phyloP scores from a whole-genome alignment of 495 filamentous ascomycete species.

The Hypoxylon fuscum region DNA sequence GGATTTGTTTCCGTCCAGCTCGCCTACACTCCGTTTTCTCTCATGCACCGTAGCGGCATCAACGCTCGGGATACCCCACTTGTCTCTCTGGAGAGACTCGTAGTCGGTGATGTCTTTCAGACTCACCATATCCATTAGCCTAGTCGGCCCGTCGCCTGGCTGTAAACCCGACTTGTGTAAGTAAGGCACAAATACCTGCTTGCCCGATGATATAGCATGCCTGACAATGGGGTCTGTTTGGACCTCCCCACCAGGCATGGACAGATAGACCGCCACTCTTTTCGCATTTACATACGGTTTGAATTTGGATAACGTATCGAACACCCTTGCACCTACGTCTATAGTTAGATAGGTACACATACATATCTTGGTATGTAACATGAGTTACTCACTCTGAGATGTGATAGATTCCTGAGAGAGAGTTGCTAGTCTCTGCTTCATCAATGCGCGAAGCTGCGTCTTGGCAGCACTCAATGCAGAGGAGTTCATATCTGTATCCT shows the following conservation, averaged over 20 bases:
- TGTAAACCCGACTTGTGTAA: constrained; percentile 68
- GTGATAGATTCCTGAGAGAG: constrained; percentile 65
- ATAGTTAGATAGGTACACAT: constrained; percentile 16
- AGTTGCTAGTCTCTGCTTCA: constrained; percentile 68
- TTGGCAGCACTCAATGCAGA: constrained; percentile 70
- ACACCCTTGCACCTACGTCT: constrained; percentile 64
- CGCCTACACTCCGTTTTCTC: constrained; percentile 75
- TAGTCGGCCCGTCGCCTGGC: constrained; percentile 57
- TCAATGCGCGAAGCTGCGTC: constrained; percentile 73
- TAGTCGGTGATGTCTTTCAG: constrained; percentile 78
- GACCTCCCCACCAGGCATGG: constrained; percentile 88
- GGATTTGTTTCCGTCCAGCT: constrained; percentile 55
- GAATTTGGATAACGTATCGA: constrained; percentile 63
- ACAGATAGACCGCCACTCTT: constrained; percentile 85
- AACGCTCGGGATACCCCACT: constrained; percentile 92
- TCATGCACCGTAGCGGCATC: constrained; percentile 65
- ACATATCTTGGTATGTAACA: constrained; percentile 13
- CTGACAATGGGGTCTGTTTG: constrained; percentile 81
- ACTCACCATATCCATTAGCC: constrained; percentile 93
- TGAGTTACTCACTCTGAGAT: constrained; percentile 70
- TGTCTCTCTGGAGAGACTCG: constrained; percentile 75
- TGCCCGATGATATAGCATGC: constrained; percentile 78
- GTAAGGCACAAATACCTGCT: constrained; percentile 91
- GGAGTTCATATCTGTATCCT: constrained; percentile 43
- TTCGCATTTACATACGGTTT: constrained; percentile 71